Evolutionary conservation across 2,329 filamentous ascomycete species (phyloP).

Genomic region (Fragosphaeria purpurea): DNA sequence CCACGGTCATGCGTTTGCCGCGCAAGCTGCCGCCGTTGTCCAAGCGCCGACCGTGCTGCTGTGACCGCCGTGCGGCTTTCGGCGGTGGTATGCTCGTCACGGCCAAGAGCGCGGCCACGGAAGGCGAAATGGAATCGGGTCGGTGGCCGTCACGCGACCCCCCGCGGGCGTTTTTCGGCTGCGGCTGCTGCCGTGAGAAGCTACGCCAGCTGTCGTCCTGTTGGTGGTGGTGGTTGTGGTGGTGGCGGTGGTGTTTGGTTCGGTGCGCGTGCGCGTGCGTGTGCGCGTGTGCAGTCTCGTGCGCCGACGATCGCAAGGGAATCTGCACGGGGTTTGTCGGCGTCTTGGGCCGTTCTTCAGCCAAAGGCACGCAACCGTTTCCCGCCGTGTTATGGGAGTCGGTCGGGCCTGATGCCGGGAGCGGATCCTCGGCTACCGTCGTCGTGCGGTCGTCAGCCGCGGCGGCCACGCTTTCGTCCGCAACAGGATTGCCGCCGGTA

Average conservation of each 20-base stretch:
- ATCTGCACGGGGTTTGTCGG: constrained; percentile 47
- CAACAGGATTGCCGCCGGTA: constrained; percentile 5
- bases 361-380: no score
- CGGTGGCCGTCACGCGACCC: constrained; percentile 31
- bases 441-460: no score
- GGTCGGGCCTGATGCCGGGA: no score
- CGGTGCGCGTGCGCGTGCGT: constrained; percentile 26
- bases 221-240: constrained; percentile 19
- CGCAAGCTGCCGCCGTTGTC: not conserved
- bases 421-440: no score
- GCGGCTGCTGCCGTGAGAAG: not conserved
- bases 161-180: not conserved
- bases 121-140: constrained; percentile 46
- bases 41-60: not conserved
- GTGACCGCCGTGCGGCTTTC: constrained; percentile 23
- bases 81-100: constrained; percentile 50
- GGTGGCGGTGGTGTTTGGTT: constrained; percentile 24
- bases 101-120: constrained; percentile 50
- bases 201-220: constrained; percentile 15
- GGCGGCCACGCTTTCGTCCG: constrained; percentile 15
- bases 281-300: constrained; percentile 24
- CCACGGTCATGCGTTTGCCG: constrained; percentile 39
- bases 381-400: no score
- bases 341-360: constrained; percentile 23
- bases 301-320: constrained; percentile 32